Base-by-base conservation (phyloP, 352 stramenopile species). In the Phytopythium oedochilum region DNA sequence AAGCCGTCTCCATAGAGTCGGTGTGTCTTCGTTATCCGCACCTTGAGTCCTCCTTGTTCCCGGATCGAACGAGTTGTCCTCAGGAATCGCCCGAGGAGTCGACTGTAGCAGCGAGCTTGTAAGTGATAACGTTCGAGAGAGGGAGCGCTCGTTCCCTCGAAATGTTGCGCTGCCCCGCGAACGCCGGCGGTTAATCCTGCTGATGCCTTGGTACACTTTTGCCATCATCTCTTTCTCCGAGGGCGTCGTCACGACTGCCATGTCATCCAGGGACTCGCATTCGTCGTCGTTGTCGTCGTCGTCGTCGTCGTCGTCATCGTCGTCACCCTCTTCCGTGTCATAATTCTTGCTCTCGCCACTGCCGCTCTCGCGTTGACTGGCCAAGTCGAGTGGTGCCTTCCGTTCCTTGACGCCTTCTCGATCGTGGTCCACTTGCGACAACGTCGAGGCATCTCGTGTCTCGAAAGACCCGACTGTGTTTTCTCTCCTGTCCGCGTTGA, bases 201-300 rank as follows among this genome's bases (percentile, higher is more conserved):
- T 81, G 49, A 89, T 81, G 7, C 76, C 76, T 63, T 87, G 64
- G 26, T 87, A 83, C 23, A 89, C 69, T 53, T 80, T 87, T 1
- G 63, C 76, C 10, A 89, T 51, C 63, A 91, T 78, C 51, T 91
- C 76, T 28, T 77, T 86, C 50, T 91, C 73, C 18, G 78, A 85
- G 15, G 78, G 76, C 14, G 78, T 91, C 28, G 71, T 83, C n/a
- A 87, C 78, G 35, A 88, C 75, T 35, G 86, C 78, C 35, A 82
- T 36, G 50, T 71, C 73, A 23, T 70, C 54, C 54, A 53, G 56
- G 22, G 50, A 53, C 3, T 73, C 64, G 18, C 59, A 34, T 8
- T 73, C 62, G 34, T 67, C 66, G 32, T 53, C 59, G 5, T 52
- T 29, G 26, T 71, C 48, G 32, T 28, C 45, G 28, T 54, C 48